Evolutionary conservation across 768 basidiomycete genomes (phyloP).

Genomic region (Suillus subaureus): DNA sequence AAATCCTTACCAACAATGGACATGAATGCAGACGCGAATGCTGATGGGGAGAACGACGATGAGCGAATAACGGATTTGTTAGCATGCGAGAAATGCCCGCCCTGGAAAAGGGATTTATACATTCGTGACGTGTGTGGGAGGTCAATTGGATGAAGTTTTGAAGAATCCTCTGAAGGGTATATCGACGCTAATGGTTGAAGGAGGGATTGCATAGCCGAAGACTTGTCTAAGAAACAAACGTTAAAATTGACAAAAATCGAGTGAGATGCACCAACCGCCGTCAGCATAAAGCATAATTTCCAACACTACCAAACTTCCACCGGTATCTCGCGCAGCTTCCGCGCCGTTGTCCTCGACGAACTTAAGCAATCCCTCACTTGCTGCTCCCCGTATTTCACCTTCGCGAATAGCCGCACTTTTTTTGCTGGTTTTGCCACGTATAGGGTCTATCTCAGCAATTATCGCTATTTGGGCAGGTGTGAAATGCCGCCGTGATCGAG

Average conservation of each 20-base stretch:
- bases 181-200: slow-evolving; percentile 55
- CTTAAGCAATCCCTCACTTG: slow-evolving; percentile 72
- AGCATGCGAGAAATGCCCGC: slow-evolving; percentile 80
- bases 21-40: slow-evolving; percentile 64
- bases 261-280: slow-evolving; percentile 59
- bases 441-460: slow-evolving; percentile 73
- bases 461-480: slow-evolving; percentile 76
- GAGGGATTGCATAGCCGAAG: slow-evolving; percentile 59
- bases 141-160: slow-evolving; percentile 69
- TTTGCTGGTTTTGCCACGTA: slow-evolving; percentile 79
- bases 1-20: slow-evolving; percentile 52
- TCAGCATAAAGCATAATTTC: slow-evolving; percentile 87
- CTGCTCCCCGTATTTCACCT: slow-evolving; percentile 71
- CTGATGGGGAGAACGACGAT: slow-evolving; percentile 54
- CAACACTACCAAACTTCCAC: slow-evolving; percentile 73
- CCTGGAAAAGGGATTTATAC: slow-evolving; percentile 89
- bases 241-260: neutral
- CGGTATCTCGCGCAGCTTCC: slow-evolving; percentile 69
- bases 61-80: slow-evolving; percentile 55
- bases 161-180: slow-evolving; percentile 55
- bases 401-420: slow-evolving; percentile 66
- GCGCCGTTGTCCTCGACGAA: slow-evolving; percentile 68
- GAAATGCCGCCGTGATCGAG: slow-evolving; percentile 84
- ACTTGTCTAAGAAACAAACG: slow-evolving; percentile 59
- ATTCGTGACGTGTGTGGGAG: slow-evolving; percentile 80